phyloP scores from a whole-genome alignment of 2,329 filamentous ascomycete species.

The Tricladium varicosporioides region DNA sequence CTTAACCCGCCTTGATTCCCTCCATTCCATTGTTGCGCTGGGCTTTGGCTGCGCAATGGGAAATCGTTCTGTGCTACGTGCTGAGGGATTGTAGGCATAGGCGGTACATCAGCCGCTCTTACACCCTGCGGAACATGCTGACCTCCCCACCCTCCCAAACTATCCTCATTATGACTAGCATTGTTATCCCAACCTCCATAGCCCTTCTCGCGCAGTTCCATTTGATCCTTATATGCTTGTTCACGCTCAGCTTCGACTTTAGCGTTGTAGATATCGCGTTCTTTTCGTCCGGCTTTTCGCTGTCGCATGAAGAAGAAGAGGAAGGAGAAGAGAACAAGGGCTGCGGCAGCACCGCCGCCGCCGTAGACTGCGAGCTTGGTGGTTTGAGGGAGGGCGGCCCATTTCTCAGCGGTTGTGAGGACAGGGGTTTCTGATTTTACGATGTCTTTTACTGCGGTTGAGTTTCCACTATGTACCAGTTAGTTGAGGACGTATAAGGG shows the following conservation, averaged over 20 bases:
- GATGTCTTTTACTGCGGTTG: slow-evolving; percentile 49
- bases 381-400: slow-evolving; percentile 46
- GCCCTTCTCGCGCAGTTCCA: slow-evolving; percentile 32
- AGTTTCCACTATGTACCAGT: slow-evolving; percentile 50
- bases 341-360: slow-evolving; percentile 44
- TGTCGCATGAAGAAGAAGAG: slow-evolving; percentile 56
- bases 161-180: slow-evolving; percentile 27
- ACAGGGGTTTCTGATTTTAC: slow-evolving; percentile 29
- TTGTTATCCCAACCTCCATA: slow-evolving; percentile 28
- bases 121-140: slow-evolving; percentile 14
- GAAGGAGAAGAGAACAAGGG: slow-evolving; percentile 40
- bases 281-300: slow-evolving; percentile 49
- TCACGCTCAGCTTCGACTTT: slow-evolving; percentile 32
- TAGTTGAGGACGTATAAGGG: slow-evolving; percentile 10
- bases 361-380: slow-evolving; percentile 55
- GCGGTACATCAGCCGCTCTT: slow-evolving; percentile 9
- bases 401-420: slow-evolving; percentile 51
- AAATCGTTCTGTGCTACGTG: slow-evolving; percentile 12
- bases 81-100: slow-evolving; percentile 8
- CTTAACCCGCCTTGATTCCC: slow-evolving; percentile 19
- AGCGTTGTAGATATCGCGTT: slow-evolving; percentile 42
- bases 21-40: slow-evolving; percentile 21
- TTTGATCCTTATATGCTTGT: slow-evolving; percentile 27
- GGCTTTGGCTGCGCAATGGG: not conserved
- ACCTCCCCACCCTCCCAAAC: slow-evolving; percentile 29